Conservation (phyloP, 129 eudicot genomes). For the Gnaphalium uliginosum region DNA sequence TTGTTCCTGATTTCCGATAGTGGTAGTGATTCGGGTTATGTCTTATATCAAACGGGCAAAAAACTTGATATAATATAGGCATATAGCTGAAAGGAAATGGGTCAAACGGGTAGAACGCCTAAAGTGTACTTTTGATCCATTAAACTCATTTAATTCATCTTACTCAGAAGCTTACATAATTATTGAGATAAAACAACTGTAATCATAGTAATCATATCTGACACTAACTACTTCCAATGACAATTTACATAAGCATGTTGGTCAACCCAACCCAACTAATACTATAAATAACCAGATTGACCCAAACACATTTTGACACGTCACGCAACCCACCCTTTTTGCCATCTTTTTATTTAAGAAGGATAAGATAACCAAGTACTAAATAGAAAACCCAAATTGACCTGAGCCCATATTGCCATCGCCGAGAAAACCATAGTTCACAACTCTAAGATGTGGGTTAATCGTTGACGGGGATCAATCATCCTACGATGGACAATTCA, state of each 20-base stretch:
- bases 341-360: neutral
- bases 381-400: neutral
- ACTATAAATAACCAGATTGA: neutral
- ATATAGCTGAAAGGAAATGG: neutral
- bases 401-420: neutral
- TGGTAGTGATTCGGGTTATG: neutral
- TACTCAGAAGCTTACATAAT: too few relatives aligned
- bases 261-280: constrained; percentile 2
- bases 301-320: neutral
- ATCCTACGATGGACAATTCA: neutral
- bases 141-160: neutral
- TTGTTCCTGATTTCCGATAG: neutral
- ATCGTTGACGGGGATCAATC: neutral
- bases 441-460: neutral
- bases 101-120: neutral
- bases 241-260: neutral
- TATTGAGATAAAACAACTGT: neutral
- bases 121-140: neutral
- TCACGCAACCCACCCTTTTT: neutral
- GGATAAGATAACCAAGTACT: neutral
- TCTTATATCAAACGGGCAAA: too few relatives aligned
- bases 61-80: too few relatives aligned
- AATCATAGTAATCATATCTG: neutral
- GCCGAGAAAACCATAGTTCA: neutral
- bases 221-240: neutral